Conservation (phyloP, 2,329 filamentous ascomycete species). For the Penicillium capsulatum region DNA sequence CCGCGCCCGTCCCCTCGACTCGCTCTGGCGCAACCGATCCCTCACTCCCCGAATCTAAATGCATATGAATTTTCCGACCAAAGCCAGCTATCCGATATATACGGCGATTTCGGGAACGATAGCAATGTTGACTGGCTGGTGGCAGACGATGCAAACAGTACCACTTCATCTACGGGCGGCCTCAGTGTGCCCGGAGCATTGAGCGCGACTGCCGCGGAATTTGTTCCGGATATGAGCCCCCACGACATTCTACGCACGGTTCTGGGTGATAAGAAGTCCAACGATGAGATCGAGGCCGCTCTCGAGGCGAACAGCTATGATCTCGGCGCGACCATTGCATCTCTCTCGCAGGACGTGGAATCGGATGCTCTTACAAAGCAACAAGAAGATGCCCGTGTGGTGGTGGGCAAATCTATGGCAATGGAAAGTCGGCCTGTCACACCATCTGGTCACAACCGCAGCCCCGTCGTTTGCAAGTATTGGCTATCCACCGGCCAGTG, state of each 20-base stretch:
- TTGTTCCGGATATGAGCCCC: slow-evolving; percentile 84
- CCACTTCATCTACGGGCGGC: slow-evolving; percentile 70
- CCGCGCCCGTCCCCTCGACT: slow-evolving; percentile 89
- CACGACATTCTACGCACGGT: slow-evolving; percentile 98
- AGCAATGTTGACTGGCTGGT: slow-evolving; percentile 92
- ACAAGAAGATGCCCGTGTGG: slow-evolving; percentile 59
- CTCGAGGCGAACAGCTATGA: slow-evolving; percentile 88
- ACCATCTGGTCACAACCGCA: slow-evolving; percentile 71
- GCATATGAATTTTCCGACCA: slow-evolving; percentile 92
- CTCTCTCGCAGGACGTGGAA: slow-evolving; percentile 73
- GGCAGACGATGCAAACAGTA: slow-evolving; percentile 76
- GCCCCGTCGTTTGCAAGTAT: slow-evolving; percentile 92
- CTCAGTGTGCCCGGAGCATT: slow-evolving; percentile 64
- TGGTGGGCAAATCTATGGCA: slow-evolving; percentile 87
- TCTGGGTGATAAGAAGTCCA: slow-evolving; percentile 78
- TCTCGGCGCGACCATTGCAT: slow-evolving; percentile 82
- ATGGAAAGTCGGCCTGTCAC: slow-evolving; percentile 70
- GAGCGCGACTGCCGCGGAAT: slow-evolving; percentile 80
- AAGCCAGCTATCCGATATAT: slow-evolving; percentile 75
- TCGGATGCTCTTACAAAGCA: slow-evolving; percentile 49
- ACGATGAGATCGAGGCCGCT: slow-evolving; percentile 92
- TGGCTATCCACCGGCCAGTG: slow-evolving; percentile 95
- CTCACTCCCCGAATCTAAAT: slow-evolving; percentile 88
- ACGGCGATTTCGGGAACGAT: slow-evolving; percentile 86
- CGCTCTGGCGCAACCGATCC: slow-evolving; percentile 86